Base-by-base conservation (phyloP, 805 yeast genomes). In the Phaffomyces antillensis region DNA sequence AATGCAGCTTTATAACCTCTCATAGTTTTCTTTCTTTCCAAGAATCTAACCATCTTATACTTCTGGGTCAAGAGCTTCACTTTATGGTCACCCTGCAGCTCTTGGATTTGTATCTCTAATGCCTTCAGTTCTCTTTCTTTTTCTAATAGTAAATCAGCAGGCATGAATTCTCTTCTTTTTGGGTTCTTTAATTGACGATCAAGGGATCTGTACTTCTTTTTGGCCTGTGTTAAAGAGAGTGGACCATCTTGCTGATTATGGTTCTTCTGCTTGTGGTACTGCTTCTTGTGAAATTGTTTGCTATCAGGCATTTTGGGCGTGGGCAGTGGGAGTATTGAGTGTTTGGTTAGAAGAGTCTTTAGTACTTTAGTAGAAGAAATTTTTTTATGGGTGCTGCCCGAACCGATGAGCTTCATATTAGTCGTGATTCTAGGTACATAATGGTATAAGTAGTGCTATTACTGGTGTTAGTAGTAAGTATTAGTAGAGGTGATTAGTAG, bases 31-130 rank as follows among this genome's bases (percentile, higher is more conserved):
- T 88, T 87, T 59, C 75, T 79, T 63, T 90, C 98, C 50, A 93
- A 87, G 60, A 93, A 93, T 52, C 91, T 76, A 40, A 93, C 88
- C 90, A 88, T 89, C 60, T 88, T 96, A 62, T 93, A 93, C 65
- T 83, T 86, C 53, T 80, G 75, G 12, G 87, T 77, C 35, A 71
- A 65, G 43, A 74, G 71, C 50, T 72, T 75, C 16, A 76, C 75
- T 52, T 68, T 71, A 39, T 68, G 65, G 28, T 65, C 64, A 34
- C 62, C 49, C 48, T 73, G 71, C 16, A 77, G 75, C 36, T 70
- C 69, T 39, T 68, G 68, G 44, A 85, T 67, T 56, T 86, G 89
- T 6, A 70, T 64, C 41, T 74, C 70, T 49, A 84, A 64, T 2
- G 87, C 86, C 40, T 75, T 77, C 44, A 87, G 64, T 1, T 86